Evolutionary conservation across 1,284 basidiomycete species (phyloP).

Genomic region (Rhodotorula sp.): DNA sequence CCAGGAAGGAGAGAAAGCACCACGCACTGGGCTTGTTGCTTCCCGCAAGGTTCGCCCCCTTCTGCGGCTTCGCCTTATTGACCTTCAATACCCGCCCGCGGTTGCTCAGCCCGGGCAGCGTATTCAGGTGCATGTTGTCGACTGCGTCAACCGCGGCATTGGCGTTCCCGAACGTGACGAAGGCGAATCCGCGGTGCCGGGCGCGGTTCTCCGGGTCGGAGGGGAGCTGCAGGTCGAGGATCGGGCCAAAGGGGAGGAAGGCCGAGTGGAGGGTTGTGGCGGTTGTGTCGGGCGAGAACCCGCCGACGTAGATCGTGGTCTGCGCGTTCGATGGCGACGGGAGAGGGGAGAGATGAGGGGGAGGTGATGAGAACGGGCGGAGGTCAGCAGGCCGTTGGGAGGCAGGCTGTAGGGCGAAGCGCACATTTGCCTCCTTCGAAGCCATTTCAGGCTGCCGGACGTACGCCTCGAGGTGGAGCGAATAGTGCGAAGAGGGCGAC

Average conservation of each 20-base stretch:
- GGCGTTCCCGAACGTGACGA: slow-evolving; percentile 43
- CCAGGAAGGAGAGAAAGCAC: background rate
- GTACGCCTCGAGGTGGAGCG: background rate
- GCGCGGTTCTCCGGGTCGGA: slow-evolving; percentile 36
- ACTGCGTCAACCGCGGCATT: slow-evolving; percentile 46
- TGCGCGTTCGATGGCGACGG: background rate
- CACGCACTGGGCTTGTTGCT: slow-evolving; percentile 43
- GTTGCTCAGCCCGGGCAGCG: slow-evolving; percentile 36
- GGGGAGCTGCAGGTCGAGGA: slow-evolving; percentile 47
- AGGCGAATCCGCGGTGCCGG: slow-evolving; percentile 47
- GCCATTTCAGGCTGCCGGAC: background rate
- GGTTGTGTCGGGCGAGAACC: slow-evolving; percentile 43
- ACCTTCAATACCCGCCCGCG: slow-evolving; percentile 40
- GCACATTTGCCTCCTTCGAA: slow-evolving; percentile 4
- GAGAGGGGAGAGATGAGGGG: background rate
- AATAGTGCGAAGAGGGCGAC: too few relatives aligned
- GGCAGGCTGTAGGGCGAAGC: background rate
- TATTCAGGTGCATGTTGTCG: slow-evolving; percentile 50
- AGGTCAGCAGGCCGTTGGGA: background rate
- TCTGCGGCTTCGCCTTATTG: slow-evolving; percentile 46
- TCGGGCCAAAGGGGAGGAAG: slow-evolving; percentile 48
- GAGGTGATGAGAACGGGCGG: background rate
- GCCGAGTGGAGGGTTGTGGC: slow-evolving; percentile 42
- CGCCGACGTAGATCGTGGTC: slow-evolving; percentile 43
- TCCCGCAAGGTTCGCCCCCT: slow-evolving; percentile 23